A percentile compares a stretch with the other conserved stretches of the same genome.
These are phyloP conservation scores for Aaosphaeria arxii DNA, from an alignment of 2,329 filamentous ascomycete species.

Conservation along the genomic window DNA sequence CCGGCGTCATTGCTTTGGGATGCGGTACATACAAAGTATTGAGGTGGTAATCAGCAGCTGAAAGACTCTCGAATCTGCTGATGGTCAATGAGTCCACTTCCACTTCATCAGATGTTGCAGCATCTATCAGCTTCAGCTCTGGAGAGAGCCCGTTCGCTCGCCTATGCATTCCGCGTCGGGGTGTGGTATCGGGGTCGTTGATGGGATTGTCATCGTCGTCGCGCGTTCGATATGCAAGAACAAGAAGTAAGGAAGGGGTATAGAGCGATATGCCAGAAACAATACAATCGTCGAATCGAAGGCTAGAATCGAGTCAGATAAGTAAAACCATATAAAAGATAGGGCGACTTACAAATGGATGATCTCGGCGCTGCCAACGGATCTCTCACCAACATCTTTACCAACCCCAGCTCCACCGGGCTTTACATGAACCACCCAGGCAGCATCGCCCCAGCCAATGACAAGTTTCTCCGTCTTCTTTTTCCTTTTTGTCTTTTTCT, in stretches of 20 bases:
- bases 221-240: constrained; percentile 83
- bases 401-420: constrained; percentile 67
- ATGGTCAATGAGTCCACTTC: constrained; percentile 84
- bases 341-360: constrained; percentile 73
- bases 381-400: constrained; percentile 66
- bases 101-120: constrained; percentile 76
- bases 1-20: constrained; percentile 58
- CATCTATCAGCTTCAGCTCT: constrained; percentile 86
- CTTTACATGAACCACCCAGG: constrained; percentile 93
- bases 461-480: constrained; percentile 68
- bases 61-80: constrained; percentile 80
- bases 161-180: constrained; percentile 64
- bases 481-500: constrained; percentile 25
- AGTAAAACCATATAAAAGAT: constrained; percentile 2
- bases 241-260: constrained; percentile 84
- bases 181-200: constrained; percentile 55
- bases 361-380: constrained; percentile 80
- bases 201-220: constrained; percentile 64
- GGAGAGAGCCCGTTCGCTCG: constrained; percentile 79
- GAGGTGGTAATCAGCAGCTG: constrained; percentile 88
- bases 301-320: constrained; percentile 49
- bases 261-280: constrained; percentile 97
- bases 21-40: constrained; percentile 76
- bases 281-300: constrained; percentile 90
- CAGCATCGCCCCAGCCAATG: constrained; percentile 92